These are phyloP conservation scores for Carpinus viminea DNA, from an alignment of 306 rosid species.

Conservation along the genomic window DNA sequence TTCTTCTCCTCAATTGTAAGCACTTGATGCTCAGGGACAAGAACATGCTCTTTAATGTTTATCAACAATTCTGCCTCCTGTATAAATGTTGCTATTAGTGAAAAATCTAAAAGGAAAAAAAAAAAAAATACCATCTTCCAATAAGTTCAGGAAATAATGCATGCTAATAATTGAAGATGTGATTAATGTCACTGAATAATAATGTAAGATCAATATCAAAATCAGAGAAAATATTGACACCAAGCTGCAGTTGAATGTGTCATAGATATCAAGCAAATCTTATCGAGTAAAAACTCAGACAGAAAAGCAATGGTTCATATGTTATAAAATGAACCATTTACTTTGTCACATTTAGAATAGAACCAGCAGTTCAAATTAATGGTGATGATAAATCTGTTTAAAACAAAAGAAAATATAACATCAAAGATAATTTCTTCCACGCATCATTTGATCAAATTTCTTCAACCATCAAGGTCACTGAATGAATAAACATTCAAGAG, in stretches of 20 bases:
- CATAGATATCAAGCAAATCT: background rate
- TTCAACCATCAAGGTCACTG: background rate
- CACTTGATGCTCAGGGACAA: conserved; percentile 76
- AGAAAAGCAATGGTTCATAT: background rate
- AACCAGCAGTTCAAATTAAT: background rate
- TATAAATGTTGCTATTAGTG: conserved; percentile 7
- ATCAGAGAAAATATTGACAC: background rate
- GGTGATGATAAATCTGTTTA: background rate
- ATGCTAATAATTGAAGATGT: background rate
- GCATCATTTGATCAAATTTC: background rate
- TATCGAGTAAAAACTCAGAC: background rate
- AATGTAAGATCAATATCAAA: background rate
- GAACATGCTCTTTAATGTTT: conserved; percentile 67
- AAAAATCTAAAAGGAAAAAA: background rate
- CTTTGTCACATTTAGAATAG: background rate
- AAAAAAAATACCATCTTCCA: background rate
- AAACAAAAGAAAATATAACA: background rate
- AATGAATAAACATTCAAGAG: background rate
- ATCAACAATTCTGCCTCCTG: conserved; percentile 80
- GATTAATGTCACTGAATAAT: background rate
- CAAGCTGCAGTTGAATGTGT: background rate
- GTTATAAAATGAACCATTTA: background rate
- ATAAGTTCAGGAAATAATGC: background rate
- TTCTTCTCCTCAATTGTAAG: conserved; percentile 67
- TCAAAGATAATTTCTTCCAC: background rate